These are phyloP conservation scores for Fagopyrum tataricum DNA, from an alignment of 148 eudicot genomes.

Conservation along the genomic window DNA sequence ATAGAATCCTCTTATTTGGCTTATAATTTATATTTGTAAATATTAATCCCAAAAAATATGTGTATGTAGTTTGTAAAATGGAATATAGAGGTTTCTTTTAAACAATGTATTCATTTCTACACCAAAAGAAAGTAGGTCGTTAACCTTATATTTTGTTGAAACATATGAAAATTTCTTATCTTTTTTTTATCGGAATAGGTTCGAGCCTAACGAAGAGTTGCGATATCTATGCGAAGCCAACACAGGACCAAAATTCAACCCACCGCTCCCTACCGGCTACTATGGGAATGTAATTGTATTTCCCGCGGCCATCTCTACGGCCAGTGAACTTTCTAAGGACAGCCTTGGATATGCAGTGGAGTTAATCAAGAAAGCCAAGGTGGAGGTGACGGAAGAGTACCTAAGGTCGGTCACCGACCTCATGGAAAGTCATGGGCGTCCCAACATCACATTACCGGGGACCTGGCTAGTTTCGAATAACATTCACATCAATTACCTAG, in stretches of 20 bases:
- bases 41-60: no score
- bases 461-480: constrained; percentile 12
- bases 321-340: background rate
- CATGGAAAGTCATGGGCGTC: background rate
- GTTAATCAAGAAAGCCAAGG: constrained; percentile 19
- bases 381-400: constrained; percentile 18
- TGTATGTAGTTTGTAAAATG: no score
- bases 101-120: no score
- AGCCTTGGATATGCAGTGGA: constrained; percentile 21
- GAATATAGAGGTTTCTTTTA: no score
- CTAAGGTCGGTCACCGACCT: constrained; percentile 12
- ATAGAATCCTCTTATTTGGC: no score
- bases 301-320: constrained; percentile 13
- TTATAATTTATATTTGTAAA: no score
- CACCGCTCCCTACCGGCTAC: constrained; percentile 15
- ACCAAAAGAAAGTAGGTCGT: no score
- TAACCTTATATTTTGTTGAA: background rate
- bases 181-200: no score
- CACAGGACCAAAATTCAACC: constrained; percentile 9
- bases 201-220: no score
- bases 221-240: background rate
- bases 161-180: background rate
- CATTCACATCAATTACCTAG: background rate
- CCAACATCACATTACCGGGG: background rate
- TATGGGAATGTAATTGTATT: constrained; percentile 21